A percentile compares a stretch with the other conserved stretches of the same genome.
Evolutionary conservation across 805 yeast species (phyloP).

Genomic region (Hanseniaspora opuntiae): DNA sequence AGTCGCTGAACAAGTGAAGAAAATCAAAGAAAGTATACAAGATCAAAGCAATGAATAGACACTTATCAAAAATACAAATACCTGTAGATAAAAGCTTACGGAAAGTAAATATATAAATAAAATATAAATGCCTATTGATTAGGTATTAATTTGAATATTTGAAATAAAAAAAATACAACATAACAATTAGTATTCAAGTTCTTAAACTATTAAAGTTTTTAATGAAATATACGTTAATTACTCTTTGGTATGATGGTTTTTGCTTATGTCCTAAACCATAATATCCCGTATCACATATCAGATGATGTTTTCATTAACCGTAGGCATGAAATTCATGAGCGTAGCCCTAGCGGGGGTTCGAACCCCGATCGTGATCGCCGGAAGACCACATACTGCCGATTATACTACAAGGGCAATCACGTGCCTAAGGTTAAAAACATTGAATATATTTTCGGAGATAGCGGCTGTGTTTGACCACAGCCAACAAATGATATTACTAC

Average conservation of each 20-base stretch:
- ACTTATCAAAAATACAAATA: not conserved
- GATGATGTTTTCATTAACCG: not conserved
- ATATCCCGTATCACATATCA: too few relatives aligned
- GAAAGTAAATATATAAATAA: not conserved
- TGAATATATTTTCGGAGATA: not conserved
- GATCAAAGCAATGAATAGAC: not conserved
- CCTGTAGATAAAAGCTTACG: not conserved
- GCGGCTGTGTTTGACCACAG: too few relatives aligned
- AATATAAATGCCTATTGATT: not conserved
- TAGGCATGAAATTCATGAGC: slow-evolving; percentile 7
- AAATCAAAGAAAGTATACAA: not conserved
- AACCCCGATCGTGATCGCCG: slow-evolving; percentile 44
- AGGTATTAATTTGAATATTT: too few relatives aligned
- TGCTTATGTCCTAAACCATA: too few relatives aligned
- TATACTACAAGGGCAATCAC: slow-evolving; percentile 36
- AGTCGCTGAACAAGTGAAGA: not conserved
- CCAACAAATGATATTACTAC: too few relatives aligned
- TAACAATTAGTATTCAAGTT: not conserved
- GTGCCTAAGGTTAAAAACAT: not conserved
- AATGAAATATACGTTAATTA: too few relatives aligned
- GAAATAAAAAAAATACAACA: not conserved
- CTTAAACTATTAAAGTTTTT: too few relatives aligned
- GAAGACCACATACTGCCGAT: slow-evolving; percentile 41
- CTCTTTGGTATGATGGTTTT: too few relatives aligned
- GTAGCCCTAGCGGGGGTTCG: slow-evolving; percentile 41